A percentile compares a stretch with the other conserved stretches of the same genome.
Evolutionary conservation across 2,329 filamentous ascomycete species (phyloP).

Genomic region (Stemphylium beticola): DNA sequence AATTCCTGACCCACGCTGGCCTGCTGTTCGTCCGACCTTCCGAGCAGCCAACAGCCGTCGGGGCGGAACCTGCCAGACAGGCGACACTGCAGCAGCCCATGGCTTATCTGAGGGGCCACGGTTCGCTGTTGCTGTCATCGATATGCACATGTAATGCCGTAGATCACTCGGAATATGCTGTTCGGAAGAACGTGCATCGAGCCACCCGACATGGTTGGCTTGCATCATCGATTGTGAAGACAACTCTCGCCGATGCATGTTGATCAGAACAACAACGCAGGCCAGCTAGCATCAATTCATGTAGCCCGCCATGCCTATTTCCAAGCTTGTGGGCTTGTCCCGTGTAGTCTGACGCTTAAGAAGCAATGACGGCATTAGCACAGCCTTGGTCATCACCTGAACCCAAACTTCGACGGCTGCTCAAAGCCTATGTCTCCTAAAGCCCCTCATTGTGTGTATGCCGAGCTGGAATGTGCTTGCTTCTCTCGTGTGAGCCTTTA

Average conservation of each 20-base stretch:
- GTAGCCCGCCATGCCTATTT: neutral
- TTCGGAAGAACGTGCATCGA: conserved; percentile 6
- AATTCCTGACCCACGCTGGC: conserved; percentile 14
- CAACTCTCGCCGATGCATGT: neutral
- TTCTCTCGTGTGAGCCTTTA: conserved; percentile 1
- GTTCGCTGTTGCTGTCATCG: conserved; percentile 1
- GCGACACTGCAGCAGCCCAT: conserved; percentile 4
- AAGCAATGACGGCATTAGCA: neutral
- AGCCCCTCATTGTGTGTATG: neutral
- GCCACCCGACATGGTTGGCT: neutral
- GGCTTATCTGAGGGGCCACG: conserved; percentile 10
- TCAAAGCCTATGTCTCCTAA: neutral
- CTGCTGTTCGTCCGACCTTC: conserved; percentile 16
- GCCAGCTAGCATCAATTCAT: neutral
- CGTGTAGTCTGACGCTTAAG: neutral
- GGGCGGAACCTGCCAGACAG: conserved; percentile 1
- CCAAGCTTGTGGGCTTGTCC: neutral
- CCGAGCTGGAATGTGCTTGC: conserved; percentile 1
- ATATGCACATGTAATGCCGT: conserved; percentile 9
- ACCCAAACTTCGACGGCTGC: neutral
- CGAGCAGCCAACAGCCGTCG: conserved; percentile 5
- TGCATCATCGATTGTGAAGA: neutral
- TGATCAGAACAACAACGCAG: neutral
- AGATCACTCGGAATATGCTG: neutral
- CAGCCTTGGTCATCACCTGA: neutral